Base-by-base conservation (phyloP, 2,329 filamentous ascomycete species). In the Blastomyces emzantsi region DNA sequence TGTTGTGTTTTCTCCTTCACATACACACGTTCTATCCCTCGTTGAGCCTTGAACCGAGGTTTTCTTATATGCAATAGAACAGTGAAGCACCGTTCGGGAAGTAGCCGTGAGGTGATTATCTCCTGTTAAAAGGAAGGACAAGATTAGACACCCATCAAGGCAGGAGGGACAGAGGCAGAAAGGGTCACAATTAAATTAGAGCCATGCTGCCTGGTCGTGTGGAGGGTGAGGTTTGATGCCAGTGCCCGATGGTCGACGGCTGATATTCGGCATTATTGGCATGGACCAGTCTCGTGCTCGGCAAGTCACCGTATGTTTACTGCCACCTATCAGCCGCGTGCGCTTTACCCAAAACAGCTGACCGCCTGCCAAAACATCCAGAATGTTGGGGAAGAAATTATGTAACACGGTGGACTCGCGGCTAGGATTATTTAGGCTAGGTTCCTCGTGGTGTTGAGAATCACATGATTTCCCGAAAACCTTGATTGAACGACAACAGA, bases 361-460 rank as follows among this genome's bases (percentile, higher is more conserved):
- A 62, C 64, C 59, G 64, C 64, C 59, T 62, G 62, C 41, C 49
- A 60, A 64, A 59, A 22, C 43, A 19, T 58, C n/a, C 22, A 30
- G 39, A 60, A 1, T 17, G 57, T 60, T 60, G 57, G 57, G 57
- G 56, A 58, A 17, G 36, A 45, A 11, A 2, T 58, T 58, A 58
- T 13, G 33, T 45, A 45, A 28, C 22, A 30, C 3, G 22, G 22
- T 6, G 28, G 22, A 39, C 9, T 3, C 1, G 7, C 2, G 9
- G 36, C 36, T 58, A 58, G 17, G 2, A 11, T 39, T 17, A 13
- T 41, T 45, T 33, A n/a, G 36, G 36, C 7, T 58, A 41, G 25
- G 2, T 22, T 5, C 7, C 1, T 28, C 19, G 11, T 17, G 8
- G 25, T 28, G 15, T 28, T 15, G 30, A 2, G 19, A 41, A 41